These are phyloP conservation scores for Phialocephala sp. DNA, from an alignment of 2,329 filamentous ascomycete species.

Conservation along the genomic window DNA sequence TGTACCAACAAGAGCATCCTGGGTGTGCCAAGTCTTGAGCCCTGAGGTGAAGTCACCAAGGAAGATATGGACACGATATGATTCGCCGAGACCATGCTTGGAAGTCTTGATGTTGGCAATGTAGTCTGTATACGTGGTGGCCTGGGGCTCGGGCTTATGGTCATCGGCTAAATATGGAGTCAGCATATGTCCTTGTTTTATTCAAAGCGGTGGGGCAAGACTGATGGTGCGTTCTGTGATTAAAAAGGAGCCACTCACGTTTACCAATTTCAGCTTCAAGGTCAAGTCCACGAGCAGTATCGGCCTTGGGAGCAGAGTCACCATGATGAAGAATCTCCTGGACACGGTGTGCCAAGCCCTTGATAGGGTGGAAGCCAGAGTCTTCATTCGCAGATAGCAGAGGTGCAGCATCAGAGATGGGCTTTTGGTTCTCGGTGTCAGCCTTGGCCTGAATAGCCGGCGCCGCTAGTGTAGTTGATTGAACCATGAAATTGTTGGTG, in stretches of 20 bases:
- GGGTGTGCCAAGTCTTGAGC: constrained; percentile 43
- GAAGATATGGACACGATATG: constrained; percentile 46
- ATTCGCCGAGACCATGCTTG: constrained; percentile 44
- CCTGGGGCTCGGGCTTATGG: constrained; percentile 10
- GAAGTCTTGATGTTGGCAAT: constrained; percentile 45
- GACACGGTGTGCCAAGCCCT: constrained; percentile 15
- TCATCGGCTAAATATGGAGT: neutral
- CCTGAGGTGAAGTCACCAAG: constrained; percentile 43
- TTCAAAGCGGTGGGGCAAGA: neutral
- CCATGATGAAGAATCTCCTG: constrained; percentile 12
- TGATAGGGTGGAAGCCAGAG: constrained; percentile 19
- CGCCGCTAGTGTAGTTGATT: neutral
- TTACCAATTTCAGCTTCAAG: constrained; percentile 36
- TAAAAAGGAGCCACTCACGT: constrained; percentile 18
- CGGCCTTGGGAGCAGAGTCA: neutral
- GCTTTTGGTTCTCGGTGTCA: neutral
- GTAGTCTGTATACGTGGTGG: constrained; percentile 42
- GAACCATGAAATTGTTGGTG: neutral
- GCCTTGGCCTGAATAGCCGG: neutral
- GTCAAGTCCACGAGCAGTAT: constrained; percentile 24
- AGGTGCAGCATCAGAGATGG: neutral
- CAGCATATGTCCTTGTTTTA: neutral
- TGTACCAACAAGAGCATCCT: constrained; percentile 49
- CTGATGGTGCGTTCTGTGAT: neutral
- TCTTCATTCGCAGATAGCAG: neutral